Conservation (phyloP, 2,329 filamentous ascomycete genomes). For the Dichotomopilus funicola region DNA sequence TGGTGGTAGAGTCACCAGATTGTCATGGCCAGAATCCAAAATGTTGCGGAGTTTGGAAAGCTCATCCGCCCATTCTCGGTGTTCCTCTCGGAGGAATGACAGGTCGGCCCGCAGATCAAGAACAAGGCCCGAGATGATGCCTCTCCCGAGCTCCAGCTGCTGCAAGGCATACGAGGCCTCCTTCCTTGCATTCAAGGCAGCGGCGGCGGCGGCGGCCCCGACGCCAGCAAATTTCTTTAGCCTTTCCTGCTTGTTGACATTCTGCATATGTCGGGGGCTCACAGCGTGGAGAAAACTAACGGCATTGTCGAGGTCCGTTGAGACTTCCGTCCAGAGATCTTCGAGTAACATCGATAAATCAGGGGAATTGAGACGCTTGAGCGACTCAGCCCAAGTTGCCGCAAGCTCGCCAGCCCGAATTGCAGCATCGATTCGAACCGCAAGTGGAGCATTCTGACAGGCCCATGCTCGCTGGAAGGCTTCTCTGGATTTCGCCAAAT, state of each 20-base stretch:
- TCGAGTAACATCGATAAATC: not conserved
- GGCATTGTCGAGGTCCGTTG: not conserved
- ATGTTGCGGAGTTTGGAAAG: not conserved
- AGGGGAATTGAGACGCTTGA: not conserved
- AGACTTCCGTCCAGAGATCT: not conserved
- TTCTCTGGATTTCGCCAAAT: not conserved
- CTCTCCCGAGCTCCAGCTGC: not conserved
- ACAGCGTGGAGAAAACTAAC: not conserved
- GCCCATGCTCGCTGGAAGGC: not conserved
- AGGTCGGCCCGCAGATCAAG: not conserved
- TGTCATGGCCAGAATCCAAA: not conserved
- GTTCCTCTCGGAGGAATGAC: not conserved
- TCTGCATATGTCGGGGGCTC: not conserved
- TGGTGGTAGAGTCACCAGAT: not conserved
- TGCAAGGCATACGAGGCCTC: not conserved
- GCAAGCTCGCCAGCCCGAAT: not conserved
- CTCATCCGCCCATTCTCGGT: not conserved
- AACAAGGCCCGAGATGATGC: not conserved
- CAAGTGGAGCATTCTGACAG: not conserved
- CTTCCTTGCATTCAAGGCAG: not conserved
- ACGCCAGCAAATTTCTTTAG: not conserved
- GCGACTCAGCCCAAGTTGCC: not conserved
- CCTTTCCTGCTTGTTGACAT: not conserved
- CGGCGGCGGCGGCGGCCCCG: not conserved
- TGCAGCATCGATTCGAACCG: not conserved